Evolutionary conservation across 345 rosid genomes (phyloP).

Genomic region (Brassica rapa): DNA sequence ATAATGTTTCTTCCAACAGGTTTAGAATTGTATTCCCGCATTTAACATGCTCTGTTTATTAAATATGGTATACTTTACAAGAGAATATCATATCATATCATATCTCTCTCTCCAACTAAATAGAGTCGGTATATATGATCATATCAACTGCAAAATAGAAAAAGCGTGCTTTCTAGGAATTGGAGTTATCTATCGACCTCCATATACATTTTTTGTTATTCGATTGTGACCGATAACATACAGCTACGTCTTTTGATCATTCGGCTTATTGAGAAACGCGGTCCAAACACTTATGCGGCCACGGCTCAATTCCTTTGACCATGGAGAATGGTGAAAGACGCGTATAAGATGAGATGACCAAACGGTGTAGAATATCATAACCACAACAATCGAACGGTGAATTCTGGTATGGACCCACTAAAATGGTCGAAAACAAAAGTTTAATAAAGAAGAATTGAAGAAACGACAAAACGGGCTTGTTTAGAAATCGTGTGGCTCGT

Average conservation of each 20-base stretch:
- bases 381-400: conserved; percentile 3
- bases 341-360: conserved; percentile 15
- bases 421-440: conserved; percentile 4
- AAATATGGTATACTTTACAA: conserved; percentile 22
- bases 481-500: conserved; percentile 10
- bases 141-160: conserved; percentile 18
- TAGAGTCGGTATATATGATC: conserved; percentile 35
- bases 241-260: conserved; percentile 20
- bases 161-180: conserved; percentile 12
- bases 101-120: conserved; percentile 9
- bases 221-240: conserved; percentile 33
- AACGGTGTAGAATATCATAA: conserved; percentile 5
- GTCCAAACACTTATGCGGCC: conserved; percentile 27
- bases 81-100: conserved; percentile 14
- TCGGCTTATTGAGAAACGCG: conserved; percentile 4
- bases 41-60: conserved; percentile 19
- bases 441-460: conserved; percentile 22
- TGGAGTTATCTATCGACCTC: conserved; percentile 41
- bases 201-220: conserved; percentile 37
- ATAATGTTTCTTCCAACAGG: neutral
- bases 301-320: conserved; percentile 32
- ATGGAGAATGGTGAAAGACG: conserved; percentile 8
- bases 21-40: conserved; percentile 18
- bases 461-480: conserved; percentile 17
- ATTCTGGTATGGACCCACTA: neutral